phyloP scores from a whole-genome alignment of 306 rosid species.

The Quercus mongolica region DNA sequence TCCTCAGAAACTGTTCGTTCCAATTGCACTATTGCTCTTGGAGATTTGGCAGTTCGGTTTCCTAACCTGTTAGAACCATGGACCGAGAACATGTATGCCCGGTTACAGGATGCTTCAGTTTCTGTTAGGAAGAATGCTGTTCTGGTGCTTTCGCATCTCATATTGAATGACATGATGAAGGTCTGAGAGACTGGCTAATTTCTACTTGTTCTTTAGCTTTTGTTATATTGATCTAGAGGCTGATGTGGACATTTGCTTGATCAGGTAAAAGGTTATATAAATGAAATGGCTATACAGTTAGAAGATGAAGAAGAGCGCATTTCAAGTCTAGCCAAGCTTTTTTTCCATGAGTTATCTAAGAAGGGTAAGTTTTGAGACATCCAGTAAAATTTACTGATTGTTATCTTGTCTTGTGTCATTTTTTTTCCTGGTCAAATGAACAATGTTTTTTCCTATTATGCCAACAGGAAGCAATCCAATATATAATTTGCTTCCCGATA shows the following conservation, averaged over 20 bases:
- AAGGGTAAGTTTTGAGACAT: conserved; percentile 48
- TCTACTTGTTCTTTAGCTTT: conserved; percentile 14
- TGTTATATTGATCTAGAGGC: conserved; percentile 15
- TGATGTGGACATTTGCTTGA: conserved; percentile 28
- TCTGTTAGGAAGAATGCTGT: conserved; percentile 96
- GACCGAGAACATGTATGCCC: conserved; percentile 93
- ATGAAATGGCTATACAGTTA: conserved; percentile 83
- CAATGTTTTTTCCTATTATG: conserved; percentile 7
- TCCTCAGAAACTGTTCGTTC: conserved; percentile 88
- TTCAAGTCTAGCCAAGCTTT: conserved; percentile 84
- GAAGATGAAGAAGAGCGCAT: conserved; percentile 91
- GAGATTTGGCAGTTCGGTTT: conserved; percentile 93
- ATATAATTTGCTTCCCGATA: conserved; percentile 94
- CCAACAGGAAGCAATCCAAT: conserved; percentile 84
- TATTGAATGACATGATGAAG: conserved; percentile 99
- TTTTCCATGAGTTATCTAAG: conserved; percentile 85
- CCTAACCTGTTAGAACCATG: conserved; percentile 95
- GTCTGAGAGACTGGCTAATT: conserved; percentile 31
- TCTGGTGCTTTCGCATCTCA: conserved; percentile 97
- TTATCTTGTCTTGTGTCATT: conserved; percentile 17
- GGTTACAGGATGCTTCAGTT: conserved; percentile 65
- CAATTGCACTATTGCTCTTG: conserved; percentile 88
- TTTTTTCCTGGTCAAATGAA: neutral
- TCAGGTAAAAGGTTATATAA: conserved; percentile 92
- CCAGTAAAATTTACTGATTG: neutral